Percentiles rank a stretch among this genome's conserved stretches.
phyloP scores from a whole-genome alignment of 345 rosid genomes.

The Corchorus olitorius region DNA sequence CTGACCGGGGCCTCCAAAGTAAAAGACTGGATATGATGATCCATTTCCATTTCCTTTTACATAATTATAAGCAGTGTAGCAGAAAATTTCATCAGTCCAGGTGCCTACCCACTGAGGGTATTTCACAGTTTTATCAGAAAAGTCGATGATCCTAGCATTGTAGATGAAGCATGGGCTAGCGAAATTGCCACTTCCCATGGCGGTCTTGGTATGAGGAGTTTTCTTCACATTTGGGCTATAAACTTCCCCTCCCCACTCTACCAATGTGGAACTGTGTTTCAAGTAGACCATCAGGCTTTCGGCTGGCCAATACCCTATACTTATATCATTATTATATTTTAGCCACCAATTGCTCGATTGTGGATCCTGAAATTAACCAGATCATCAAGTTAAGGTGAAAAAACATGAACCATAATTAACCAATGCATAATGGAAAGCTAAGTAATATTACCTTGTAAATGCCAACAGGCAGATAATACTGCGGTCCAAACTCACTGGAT shows the following conservation, averaged over 20 bases:
- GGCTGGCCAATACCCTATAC: slow-evolving; percentile 52
- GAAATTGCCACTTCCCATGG: slow-evolving; percentile 55
- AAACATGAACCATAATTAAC: not conserved
- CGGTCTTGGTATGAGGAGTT: slow-evolving; percentile 52
- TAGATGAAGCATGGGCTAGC: slow-evolving; percentile 39
- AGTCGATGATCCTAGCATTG: slow-evolving; percentile 42
- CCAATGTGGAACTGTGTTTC: slow-evolving; percentile 39
- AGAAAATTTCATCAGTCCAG: slow-evolving; percentile 28
- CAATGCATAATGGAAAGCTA: not conserved
- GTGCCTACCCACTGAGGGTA: slow-evolving; percentile 39
- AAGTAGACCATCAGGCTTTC: slow-evolving; percentile 29
- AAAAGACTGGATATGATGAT: slow-evolving; percentile 38
- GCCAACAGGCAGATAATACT: slow-evolving; percentile 28
- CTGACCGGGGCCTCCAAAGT: slow-evolving; percentile 55
- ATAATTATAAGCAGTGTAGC: slow-evolving; percentile 35
- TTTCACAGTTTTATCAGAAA: slow-evolving; percentile 30
- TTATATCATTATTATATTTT: not conserved
- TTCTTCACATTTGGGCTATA: slow-evolving; percentile 42
- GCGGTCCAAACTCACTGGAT: slow-evolving; percentile 16
- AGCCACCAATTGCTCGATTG: slow-evolving; percentile 54
- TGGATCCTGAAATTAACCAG: slow-evolving; percentile 40
- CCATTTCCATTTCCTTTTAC: not conserved
- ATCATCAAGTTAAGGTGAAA: not conserved
- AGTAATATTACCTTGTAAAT: slow-evolving; percentile 29
- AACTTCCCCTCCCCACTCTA: slow-evolving; percentile 67